Evolutionary conservation across 2,329 filamentous ascomycete species (phyloP).

Genomic region (Massarina eburnea): DNA sequence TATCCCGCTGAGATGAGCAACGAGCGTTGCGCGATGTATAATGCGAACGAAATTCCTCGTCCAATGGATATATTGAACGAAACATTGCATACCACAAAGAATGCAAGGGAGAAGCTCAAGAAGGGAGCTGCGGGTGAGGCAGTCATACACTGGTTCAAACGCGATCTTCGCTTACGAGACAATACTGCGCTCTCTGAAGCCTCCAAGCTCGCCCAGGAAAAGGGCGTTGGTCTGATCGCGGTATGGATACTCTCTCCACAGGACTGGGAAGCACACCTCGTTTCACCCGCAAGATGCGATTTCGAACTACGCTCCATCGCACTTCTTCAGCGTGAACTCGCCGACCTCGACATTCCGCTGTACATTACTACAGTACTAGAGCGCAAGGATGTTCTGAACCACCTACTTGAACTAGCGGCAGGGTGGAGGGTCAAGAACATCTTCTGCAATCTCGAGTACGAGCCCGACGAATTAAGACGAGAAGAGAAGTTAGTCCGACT

Average conservation of each 20-base stretch:
- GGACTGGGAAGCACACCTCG: slow-evolving; percentile 80
- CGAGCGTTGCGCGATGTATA: slow-evolving; percentile 73
- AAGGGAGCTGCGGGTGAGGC: slow-evolving; percentile 53
- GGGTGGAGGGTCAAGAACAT: slow-evolving; percentile 75
- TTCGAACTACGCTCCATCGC: slow-evolving; percentile 75
- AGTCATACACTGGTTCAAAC: slow-evolving; percentile 90
- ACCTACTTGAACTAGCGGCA: slow-evolving; percentile 66
- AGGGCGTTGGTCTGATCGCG: slow-evolving; percentile 71
- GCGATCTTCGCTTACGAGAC: slow-evolving; percentile 72
- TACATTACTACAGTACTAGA: slow-evolving; percentile 71
- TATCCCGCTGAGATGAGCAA: slow-evolving; percentile 89
- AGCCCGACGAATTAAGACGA: slow-evolving; percentile 83
- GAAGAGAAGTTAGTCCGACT: slow-evolving; percentile 67
- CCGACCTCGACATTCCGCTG: slow-evolving; percentile 70
- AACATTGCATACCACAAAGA: slow-evolving; percentile 63
- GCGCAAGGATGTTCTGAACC: slow-evolving; percentile 61
- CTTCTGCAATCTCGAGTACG: slow-evolving; percentile 85
- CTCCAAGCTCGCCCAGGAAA: slow-evolving; percentile 64
- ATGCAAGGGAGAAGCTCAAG: slow-evolving; percentile 53
- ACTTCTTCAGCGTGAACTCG: slow-evolving; percentile 67
- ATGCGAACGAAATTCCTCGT: slow-evolving; percentile 65
- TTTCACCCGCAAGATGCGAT: slow-evolving; percentile 72
- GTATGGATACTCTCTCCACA: slow-evolving; percentile 81
- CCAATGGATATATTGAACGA: slow-evolving; percentile 70
- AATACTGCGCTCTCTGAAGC: slow-evolving; percentile 73